These are phyloP conservation scores for Plasmodium relictum DNA, from an alignment of 169 alveolate species.

Conservation along the genomic window DNA sequence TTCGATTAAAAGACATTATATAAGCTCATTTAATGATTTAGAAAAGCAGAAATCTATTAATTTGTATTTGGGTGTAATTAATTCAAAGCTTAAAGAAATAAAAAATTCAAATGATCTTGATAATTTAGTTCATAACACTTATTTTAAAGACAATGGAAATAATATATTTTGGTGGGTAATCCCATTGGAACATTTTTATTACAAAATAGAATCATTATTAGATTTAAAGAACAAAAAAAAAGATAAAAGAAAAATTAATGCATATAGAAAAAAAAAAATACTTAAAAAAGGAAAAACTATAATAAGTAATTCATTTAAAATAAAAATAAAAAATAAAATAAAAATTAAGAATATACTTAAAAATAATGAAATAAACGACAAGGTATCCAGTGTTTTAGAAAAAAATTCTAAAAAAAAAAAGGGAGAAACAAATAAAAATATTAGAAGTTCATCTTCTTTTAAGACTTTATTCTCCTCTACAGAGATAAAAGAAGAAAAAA, in stretches of 20 bases:
- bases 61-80: slow-evolving; percentile 78
- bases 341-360: neutral
- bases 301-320: neutral
- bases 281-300: too few relatives aligned
- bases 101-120: slow-evolving; percentile 40
- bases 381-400: neutral
- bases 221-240: neutral
- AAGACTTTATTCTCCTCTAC: too few relatives aligned
- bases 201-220: slow-evolving; percentile 11
- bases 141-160: neutral
- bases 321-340: neutral
- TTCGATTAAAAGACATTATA: slow-evolving; percentile 80
- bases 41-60: slow-evolving; percentile 83
- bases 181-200: slow-evolving; percentile 36
- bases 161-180: slow-evolving; percentile 55
- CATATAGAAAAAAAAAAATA: neutral
- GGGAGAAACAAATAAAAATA: neutral
- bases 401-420: neutral
- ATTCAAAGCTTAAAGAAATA: slow-evolving; percentile 26
- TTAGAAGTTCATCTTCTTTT: too few relatives aligned
- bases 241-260: neutral
- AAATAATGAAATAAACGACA: neutral
- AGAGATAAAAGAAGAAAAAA: neutral
- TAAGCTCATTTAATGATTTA: slow-evolving; percentile 82
- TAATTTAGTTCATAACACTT: slow-evolving; percentile 7